Percentiles rank a stretch among this genome's conserved stretches.
phyloP scores from a whole-genome alignment of 2,329 filamentous ascomycete genomes.

The Aspergillus phoenicis region DNA sequence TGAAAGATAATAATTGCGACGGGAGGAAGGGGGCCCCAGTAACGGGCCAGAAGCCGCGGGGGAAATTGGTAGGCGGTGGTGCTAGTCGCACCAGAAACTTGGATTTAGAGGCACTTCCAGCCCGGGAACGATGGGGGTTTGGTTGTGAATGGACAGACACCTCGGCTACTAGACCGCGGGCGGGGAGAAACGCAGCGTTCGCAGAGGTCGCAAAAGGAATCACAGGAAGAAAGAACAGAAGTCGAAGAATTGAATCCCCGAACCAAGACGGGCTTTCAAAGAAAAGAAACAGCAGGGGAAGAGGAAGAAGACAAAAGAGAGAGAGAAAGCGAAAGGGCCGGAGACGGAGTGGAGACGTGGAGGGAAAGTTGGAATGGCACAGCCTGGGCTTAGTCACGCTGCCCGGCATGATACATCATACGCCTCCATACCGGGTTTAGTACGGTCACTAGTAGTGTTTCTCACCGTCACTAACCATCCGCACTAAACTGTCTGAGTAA shows the following conservation, averaged over 20 bases:
- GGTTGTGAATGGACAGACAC: slow-evolving; percentile 11
- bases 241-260: background rate
- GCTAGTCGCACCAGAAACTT: slow-evolving; percentile 16
- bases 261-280: slow-evolving; percentile 6
- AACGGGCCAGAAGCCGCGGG: slow-evolving; percentile 21
- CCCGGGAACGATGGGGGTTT: slow-evolving; percentile 26
- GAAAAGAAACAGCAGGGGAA: slow-evolving; percentile 16
- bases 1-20: slow-evolving; percentile 12
- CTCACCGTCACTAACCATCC: background rate
- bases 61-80: slow-evolving; percentile 19
- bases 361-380: slow-evolving; percentile 12
- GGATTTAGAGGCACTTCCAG: slow-evolving; percentile 27
- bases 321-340: slow-evolving; percentile 5
- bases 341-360: slow-evolving; percentile 13
- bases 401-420: background rate
- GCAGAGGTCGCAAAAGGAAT: slow-evolving; percentile 20
- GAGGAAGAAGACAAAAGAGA: slow-evolving; percentile 13
- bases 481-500: background rate
- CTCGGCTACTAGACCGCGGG: slow-evolving; percentile 4
- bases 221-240: slow-evolving; percentile 3
- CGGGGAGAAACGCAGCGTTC: slow-evolving; percentile 14
- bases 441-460: background rate
- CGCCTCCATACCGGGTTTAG: background rate
- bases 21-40: slow-evolving; percentile 9
- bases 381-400: slow-evolving; percentile 4